Percentiles rank a stretch among this genome's conserved stretches.
phyloP scores from a whole-genome alignment of 2,329 filamentous ascomycete species.

The Epichloe sibirici region DNA sequence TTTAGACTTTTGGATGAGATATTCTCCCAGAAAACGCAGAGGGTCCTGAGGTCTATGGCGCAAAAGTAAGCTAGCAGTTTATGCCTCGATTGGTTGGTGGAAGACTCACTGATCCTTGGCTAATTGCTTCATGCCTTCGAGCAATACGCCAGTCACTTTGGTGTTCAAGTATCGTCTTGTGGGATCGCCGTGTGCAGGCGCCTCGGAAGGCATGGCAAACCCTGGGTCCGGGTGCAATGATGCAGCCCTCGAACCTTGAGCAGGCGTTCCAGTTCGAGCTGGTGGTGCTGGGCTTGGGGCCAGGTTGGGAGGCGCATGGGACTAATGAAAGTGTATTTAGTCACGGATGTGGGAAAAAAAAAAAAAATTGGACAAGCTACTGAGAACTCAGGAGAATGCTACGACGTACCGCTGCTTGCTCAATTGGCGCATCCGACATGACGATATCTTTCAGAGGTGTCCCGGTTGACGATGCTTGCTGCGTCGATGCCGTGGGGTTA shows the following conservation, averaged over 20 bases:
- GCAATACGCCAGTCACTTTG: conserved; percentile 53
- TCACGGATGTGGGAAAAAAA: neutral
- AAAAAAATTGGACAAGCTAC: neutral
- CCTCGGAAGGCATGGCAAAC: conserved; percentile 45
- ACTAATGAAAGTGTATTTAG: conserved; percentile 10
- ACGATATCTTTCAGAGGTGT: conserved; percentile 25
- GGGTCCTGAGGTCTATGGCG: conserved; percentile 50
- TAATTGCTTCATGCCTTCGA: conserved; percentile 65
- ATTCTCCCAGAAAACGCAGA: conserved; percentile 57
- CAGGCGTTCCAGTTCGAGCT: conserved; percentile 36
- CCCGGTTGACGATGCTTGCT: conserved; percentile 7
- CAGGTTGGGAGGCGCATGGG: conserved; percentile 24
- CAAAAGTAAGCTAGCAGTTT: neutral
- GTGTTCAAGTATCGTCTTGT: conserved; percentile 60
- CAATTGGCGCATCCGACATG: conserved; percentile 31
- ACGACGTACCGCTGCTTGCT: conserved; percentile 27
- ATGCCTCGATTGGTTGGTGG: neutral
- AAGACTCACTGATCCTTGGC: conserved; percentile 57
- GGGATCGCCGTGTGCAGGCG: conserved; percentile 53
- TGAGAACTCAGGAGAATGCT: no score
- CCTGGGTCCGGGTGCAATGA: conserved; percentile 43
- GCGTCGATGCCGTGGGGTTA: conserved; percentile 7
- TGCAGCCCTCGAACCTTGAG: conserved; percentile 39
- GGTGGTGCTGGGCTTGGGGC: conserved; percentile 31
- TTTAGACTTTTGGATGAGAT: conserved; percentile 53